phyloP scores from a whole-genome alignment of 306 rosid genomes.

The Cucurbita moschata region DNA sequence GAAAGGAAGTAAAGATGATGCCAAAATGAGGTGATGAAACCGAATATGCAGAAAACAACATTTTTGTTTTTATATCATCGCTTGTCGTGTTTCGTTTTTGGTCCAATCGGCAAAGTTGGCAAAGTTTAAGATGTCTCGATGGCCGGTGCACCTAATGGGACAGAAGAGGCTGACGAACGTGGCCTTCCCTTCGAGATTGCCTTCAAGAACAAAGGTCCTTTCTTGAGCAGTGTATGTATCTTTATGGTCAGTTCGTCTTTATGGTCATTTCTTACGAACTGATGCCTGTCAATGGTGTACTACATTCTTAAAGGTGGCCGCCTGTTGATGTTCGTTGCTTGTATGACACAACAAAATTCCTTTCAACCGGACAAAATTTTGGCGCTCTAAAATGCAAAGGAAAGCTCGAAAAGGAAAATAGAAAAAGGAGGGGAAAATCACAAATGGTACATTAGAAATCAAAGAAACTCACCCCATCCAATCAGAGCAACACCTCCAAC shows the following conservation, averaged over 20 bases:
- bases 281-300: neutral
- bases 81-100: too few species aligned
- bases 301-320: slow-evolving; percentile 50
- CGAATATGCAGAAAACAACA: too few species aligned
- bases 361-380: neutral
- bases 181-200: slow-evolving; percentile 35
- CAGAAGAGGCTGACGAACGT: slow-evolving; percentile 94
- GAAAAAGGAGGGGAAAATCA: neutral
- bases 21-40: too few species aligned
- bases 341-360: neutral
- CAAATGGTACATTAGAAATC: slow-evolving; percentile 34
- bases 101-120: too few species aligned
- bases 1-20: too few species aligned
- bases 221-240: slow-evolving; percentile 12
- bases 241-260: neutral
- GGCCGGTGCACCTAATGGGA: slow-evolving; percentile 76
- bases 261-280: neutral
- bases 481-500: slow-evolving; percentile 22
- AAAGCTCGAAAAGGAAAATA: neutral
- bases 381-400: neutral
- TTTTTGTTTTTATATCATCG: too few species aligned
- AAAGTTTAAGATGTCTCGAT: slow-evolving; percentile 30
- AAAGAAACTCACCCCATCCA: slow-evolving; percentile 13
- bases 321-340: neutral
- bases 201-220: slow-evolving; percentile 76